A percentile compares a stretch with the other conserved stretches of the same genome.
These are phyloP conservation scores for Bruguiera hainesii DNA, from an alignment of 441 rosid genomes.

Conservation along the genomic window DNA sequence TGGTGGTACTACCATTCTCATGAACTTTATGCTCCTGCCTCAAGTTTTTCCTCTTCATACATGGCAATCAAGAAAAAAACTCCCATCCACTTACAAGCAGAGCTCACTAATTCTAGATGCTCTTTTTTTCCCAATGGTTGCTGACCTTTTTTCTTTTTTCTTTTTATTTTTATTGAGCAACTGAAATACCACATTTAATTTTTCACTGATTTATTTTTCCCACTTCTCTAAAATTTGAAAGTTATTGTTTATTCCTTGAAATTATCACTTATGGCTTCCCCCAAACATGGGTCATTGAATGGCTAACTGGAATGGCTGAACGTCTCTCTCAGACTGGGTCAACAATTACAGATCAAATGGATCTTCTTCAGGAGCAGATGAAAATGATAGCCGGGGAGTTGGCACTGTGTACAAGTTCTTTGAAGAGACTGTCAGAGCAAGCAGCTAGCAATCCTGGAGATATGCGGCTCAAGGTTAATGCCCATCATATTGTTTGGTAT, in stretches of 20 bases:
- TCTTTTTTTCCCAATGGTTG: no score
- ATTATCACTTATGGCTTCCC: slow-evolving; percentile 1
- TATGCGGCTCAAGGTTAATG: slow-evolving; percentile 55
- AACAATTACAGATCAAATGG: slow-evolving; percentile 86
- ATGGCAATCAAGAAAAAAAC: no score
- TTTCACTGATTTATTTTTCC: no score
- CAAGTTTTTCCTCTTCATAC: no score
- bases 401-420: slow-evolving; percentile 73
- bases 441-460: slow-evolving; percentile 58
- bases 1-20: no score
- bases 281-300: slow-evolving; percentile 3
- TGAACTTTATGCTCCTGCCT: no score
- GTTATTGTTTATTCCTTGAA: neutral
- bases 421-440: slow-evolving; percentile 79
- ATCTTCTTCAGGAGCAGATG: slow-evolving; percentile 89
- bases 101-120: no score
- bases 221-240: no score
- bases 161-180: no score
- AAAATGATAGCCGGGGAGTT: slow-evolving; percentile 93
- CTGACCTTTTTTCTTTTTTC: no score
- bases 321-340: slow-evolving; percentile 49
- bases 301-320: slow-evolving; percentile 30
- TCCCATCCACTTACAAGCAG: no score
- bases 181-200: no score
- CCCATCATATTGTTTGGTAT: neutral